Evolutionary conservation across 164 flowering plant species (phyloP), one percentile per base, ranked within the genome.

Genomic region (Buxus sempervirens): DNA sequence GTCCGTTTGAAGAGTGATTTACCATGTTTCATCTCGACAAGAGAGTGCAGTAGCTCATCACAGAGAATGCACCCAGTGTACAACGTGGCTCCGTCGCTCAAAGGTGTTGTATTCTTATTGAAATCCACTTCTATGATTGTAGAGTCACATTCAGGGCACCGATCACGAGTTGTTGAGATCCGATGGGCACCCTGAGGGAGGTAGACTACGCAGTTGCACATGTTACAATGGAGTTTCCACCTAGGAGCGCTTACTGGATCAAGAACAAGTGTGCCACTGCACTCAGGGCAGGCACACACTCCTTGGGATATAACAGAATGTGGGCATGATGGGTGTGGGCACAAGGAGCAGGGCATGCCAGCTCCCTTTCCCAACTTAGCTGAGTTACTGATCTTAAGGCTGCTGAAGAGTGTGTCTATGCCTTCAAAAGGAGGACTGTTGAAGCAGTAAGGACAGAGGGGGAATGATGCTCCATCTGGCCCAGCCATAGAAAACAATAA

Each of bases 401-500:
- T 79, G 62, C 89, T 84, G 73, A 77, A 86, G 56, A 86, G 84
- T 2, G 79, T 73, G 49, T 85, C 90, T 48, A 87, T 73, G 51
- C 95, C 97, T 82, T 94, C 97, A 73, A 94, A 94, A 63, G 98
- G 97, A 72, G 98, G 98, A 63, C 71, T 87, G 80, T 91, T 94
- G 78, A 86, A 94, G 82, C 98, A 94, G 80, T 87, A 94, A 2
- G 98, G 98, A 72, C 98, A 94, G 49, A 94, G 83, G 54, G 98
- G 97, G 71, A 88, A 90, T 53, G 98, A 88, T 77, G 86, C 90
- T 63, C 86, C 93, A 53, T 90, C 95, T 24, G 96, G 90, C 20
- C 98, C 98, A 54, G 86, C 84, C 82, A 88, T 62, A 67, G 98
- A 90, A 80, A 82, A 85, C 68, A 94, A 71, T 70, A 94, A 68